Conservation (phyloP, 805 yeast genomes). For the Scheffersomyces ergatensis region DNA sequence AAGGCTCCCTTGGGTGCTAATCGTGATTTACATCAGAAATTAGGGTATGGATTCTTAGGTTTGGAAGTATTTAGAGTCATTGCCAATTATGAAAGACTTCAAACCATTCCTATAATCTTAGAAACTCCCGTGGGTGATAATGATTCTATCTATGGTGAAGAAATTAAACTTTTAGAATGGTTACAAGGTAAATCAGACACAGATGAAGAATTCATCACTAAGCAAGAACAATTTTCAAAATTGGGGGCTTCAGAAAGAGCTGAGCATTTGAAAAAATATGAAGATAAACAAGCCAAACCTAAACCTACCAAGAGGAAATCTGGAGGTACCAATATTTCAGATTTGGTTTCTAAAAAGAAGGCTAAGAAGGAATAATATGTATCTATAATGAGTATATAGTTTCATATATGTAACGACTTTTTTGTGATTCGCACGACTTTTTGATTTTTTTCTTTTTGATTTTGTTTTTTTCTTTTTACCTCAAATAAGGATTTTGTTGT, state of each 20-base stretch:
- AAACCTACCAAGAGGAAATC: slow-evolving; percentile 10
- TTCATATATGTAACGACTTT: neutral
- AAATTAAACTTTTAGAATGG: slow-evolving; percentile 82
- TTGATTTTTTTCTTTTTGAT: neutral
- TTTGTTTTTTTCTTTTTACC: neutral
- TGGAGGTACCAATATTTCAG: neutral
- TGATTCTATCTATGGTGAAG: slow-evolving; percentile 71
- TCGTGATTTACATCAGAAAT: slow-evolving; percentile 84
- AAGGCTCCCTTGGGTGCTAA: slow-evolving; percentile 90
- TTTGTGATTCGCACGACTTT: neutral
- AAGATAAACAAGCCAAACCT: slow-evolving; percentile 43
- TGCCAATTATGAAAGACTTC: slow-evolving; percentile 64
- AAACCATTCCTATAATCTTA: slow-evolving; percentile 71
- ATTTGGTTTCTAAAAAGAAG: neutral
- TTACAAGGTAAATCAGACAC: slow-evolving; percentile 54
- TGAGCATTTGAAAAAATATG: slow-evolving; percentile 65
- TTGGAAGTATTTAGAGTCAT: slow-evolving; percentile 77
- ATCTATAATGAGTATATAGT: neutral
- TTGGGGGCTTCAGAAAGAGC: slow-evolving; percentile 69
- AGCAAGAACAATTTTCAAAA: slow-evolving; percentile 47
- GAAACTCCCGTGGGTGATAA: slow-evolving; percentile 82
- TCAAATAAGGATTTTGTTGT: no score
- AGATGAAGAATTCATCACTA: slow-evolving; percentile 54
- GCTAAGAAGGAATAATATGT: neutral
- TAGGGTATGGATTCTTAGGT: slow-evolving; percentile 89